Base-by-base conservation (phyloP, 139 green algal genomes). In the Chlamydomonas sphaeroides region DNA sequence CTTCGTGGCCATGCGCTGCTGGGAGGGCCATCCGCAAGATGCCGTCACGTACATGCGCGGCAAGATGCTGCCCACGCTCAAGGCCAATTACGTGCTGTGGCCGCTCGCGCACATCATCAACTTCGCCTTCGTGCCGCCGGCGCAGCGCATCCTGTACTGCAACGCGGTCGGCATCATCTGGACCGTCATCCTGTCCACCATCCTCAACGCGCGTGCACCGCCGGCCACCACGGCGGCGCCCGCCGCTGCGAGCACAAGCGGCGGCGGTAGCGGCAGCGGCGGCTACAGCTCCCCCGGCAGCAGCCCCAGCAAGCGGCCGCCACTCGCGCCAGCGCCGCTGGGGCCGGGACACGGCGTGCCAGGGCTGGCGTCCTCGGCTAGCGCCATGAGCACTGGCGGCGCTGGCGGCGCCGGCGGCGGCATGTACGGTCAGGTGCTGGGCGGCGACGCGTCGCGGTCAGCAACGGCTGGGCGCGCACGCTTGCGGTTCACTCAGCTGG, bases 71-170 rank as follows among this genome's bases (percentile, higher is more conserved):
- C 76, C 78, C 17, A 75, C 84, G 33, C 49, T 86, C 1, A 68
- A 56, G 35, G 78, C 82, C 11, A 90, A 88, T 51, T 93, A 88
- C 56, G 61, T 85, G 59, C 63, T 94, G 65, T 94, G 91, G 91
- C 88, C 88, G 14, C 45, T 84, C 11, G 90, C 90, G 30, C 91
- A 94, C 65, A 68, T 92, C 59, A 76, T 94, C 39, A 94, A 92
- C 86, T 94, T 94, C 84, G 85, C 83, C 23, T 78, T 92, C 33
- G 85, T 93, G 33, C 91, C 91, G 6, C 35, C 83, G 7, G 63
- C 85, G 17, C 86, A 90, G 83, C 87, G 91, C 49, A 90, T 93
- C 30, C 83, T 93, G 32, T 94, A 90, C 74, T 83, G 88, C 49
- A 94, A 94, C 68, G 73, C 83, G 2, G 75, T 94, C 26, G 72